phyloP scores from a whole-genome alignment of 1,139 yeast genomes.

The Taphrina communis region DNA sequence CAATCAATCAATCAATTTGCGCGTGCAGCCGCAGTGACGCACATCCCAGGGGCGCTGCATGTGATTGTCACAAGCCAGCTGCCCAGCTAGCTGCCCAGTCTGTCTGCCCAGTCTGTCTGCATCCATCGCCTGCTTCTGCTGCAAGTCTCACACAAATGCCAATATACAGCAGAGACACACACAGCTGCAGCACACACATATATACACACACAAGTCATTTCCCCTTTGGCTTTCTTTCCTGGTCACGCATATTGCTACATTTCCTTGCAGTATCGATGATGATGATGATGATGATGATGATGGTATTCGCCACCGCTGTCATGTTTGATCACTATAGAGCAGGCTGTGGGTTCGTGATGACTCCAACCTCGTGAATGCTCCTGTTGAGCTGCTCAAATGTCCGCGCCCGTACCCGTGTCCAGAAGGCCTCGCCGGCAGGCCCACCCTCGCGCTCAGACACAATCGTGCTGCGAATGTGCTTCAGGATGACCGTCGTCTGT shows the following conservation, averaged over 20 bases:
- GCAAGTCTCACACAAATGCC: too few relatives aligned
- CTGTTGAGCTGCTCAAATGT: slow-evolving; percentile 12
- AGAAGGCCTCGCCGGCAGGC: not conserved
- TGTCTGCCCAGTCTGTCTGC: too few relatives aligned
- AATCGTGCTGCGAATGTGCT: slow-evolving; percentile 48
- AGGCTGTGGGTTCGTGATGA: not conserved
- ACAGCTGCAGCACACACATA: too few relatives aligned
- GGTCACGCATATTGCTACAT: too few relatives aligned
- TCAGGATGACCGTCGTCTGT: slow-evolving; percentile 52
- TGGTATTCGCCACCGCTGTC: too few relatives aligned
- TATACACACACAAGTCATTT: too few relatives aligned
- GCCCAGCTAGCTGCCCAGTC: not conserved
- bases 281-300: too few relatives aligned
- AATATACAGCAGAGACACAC: too few relatives aligned
- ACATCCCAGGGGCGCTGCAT: not conserved
- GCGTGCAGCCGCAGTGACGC: not conserved
- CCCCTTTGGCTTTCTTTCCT: too few relatives aligned
- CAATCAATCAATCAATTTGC: not conserved
- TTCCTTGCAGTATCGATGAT: too few relatives aligned
- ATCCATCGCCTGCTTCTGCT: too few relatives aligned
- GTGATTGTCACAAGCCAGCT: slow-evolving; percentile 9
- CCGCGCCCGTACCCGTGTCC: slow-evolving; percentile 6
- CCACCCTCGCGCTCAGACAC: slow-evolving; percentile 15
- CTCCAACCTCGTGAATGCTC: slow-evolving; percentile 6
- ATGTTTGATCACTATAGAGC: not conserved